Percentiles rank a stretch among this genome's conserved stretches.
phyloP scores from a whole-genome alignment of 108 stramenopile species.

The Asterionellopsis glacialis region DNA sequence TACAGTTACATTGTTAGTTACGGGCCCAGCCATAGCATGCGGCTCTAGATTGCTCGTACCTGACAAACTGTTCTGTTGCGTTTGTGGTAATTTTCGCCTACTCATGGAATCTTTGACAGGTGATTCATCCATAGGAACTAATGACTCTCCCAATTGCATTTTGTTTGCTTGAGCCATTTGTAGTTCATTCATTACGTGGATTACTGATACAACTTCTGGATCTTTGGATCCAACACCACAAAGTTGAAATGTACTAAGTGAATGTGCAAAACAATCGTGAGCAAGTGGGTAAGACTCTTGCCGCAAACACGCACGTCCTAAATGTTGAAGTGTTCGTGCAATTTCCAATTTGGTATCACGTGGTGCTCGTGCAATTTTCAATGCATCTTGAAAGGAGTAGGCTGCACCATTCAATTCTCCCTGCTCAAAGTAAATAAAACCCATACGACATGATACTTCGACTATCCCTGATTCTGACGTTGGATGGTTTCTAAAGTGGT shows the following conservation, averaged over 20 bases:
- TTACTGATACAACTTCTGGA: too few species aligned
- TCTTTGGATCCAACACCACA: too few species aligned
- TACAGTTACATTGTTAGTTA: neutral
- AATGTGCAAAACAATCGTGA: too few species aligned
- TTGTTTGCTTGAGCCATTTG: too few species aligned
- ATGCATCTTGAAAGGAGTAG: neutral
- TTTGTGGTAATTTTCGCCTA: too few species aligned
- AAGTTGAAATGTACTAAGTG: too few species aligned
- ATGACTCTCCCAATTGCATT: too few species aligned
- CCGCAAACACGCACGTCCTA: neutral
- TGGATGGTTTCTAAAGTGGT: conserved; percentile 16
- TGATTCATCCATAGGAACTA: too few species aligned
- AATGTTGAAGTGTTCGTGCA: neutral
- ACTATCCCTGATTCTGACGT: neutral
- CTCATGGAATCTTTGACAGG: neutral
- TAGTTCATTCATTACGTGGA: too few species aligned
- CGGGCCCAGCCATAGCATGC: too few species aligned
- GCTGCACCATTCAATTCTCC: conserved; percentile 4
- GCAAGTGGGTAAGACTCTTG: neutral
- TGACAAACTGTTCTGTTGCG: too few species aligned
- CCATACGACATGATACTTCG: conserved; percentile 1
- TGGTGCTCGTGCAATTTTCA: conserved; percentile 1
- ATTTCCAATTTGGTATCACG: neutral
- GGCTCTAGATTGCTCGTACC: too few species aligned
- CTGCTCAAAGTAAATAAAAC: conserved; percentile 7